Evolutionary conservation across 352 stramenopile genomes (phyloP).

Genomic region (Pythium pyrilobum): DNA sequence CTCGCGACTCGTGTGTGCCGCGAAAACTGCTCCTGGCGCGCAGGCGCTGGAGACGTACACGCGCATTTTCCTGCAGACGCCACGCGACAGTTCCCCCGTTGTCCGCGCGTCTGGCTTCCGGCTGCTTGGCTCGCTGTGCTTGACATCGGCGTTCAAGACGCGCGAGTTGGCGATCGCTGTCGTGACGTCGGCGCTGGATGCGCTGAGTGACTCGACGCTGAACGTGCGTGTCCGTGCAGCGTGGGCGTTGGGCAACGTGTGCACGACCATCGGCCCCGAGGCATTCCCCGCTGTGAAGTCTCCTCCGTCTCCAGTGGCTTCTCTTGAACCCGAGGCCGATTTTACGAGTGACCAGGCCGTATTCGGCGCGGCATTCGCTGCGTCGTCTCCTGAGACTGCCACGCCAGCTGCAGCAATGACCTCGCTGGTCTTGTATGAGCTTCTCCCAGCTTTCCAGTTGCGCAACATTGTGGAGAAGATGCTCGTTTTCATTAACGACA

Average conservation of each 20-base stretch:
- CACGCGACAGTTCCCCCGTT: conserved; percentile 71
- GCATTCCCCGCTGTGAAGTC: conserved; percentile 7
- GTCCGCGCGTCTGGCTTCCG: conserved; percentile 77
- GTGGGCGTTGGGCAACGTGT: conserved; percentile 84
- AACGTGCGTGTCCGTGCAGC: conserved; percentile 81
- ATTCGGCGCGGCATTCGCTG: not conserved
- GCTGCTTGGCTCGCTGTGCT: conserved; percentile 65
- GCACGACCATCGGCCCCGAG: conserved; percentile 71
- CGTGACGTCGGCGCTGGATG: conserved; percentile 54
- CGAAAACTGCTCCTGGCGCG: conserved; percentile 18
- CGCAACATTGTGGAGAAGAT: conserved; percentile 78
- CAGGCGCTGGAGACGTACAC: conserved; percentile 64
- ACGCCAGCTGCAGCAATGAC: not conserved
- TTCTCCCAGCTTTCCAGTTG: conserved; percentile 60
- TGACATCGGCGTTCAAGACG: conserved; percentile 75
- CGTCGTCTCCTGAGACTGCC: not conserved
- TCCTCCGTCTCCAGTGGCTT: not conserved
- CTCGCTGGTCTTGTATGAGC: conserved; percentile 42
- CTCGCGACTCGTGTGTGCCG: conserved; percentile 25
- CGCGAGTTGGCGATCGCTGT: conserved; percentile 58
- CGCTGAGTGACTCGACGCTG: conserved; percentile 65
- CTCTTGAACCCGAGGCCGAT: not conserved
- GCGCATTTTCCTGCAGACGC: conserved; percentile 68
- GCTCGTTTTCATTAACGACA: conserved; percentile 78
- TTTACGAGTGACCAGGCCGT: not conserved